These are phyloP conservation scores for Zizania palustris DNA, from an alignment of 202 grass and related monocot species.

Conservation along the genomic window DNA sequence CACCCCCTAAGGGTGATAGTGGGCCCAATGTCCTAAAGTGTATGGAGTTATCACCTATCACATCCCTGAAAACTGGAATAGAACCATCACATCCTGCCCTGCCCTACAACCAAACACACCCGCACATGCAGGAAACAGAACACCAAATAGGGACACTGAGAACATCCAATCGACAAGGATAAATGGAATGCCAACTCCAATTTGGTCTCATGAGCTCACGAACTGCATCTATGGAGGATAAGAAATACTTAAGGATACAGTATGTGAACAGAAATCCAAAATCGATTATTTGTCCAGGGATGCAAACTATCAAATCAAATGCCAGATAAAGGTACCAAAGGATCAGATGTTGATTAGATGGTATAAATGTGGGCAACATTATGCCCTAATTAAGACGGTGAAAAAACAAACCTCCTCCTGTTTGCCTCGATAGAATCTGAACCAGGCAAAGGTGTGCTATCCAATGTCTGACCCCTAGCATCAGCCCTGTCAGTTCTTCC, in stretches of 20 bases:
- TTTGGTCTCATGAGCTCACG: background rate
- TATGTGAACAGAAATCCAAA: slow-evolving; percentile 22
- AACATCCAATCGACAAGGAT: slow-evolving; percentile 14
- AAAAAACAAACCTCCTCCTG: slow-evolving; percentile 75
- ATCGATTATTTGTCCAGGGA: background rate
- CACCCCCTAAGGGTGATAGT: no score
- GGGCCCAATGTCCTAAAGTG: no score
- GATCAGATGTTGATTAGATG: slow-evolving; percentile 3
- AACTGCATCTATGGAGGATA: background rate
- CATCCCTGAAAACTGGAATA: no score
- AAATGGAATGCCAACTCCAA: background rate
- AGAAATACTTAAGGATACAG: slow-evolving; percentile 8
- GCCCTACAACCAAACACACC: no score
- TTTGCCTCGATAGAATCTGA: slow-evolving; percentile 85
- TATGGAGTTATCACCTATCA: no score
- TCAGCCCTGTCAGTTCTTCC: slow-evolving; percentile 73
- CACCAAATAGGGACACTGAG: slow-evolving; percentile 22
- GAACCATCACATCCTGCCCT: no score
- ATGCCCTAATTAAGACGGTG: slow-evolving; percentile 9
- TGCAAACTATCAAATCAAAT: slow-evolving; percentile 7
- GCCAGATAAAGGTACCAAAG: background rate
- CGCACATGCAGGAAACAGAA: slow-evolving; percentile 21
- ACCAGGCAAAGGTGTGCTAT: slow-evolving; percentile 73
- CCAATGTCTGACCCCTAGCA: slow-evolving; percentile 54
- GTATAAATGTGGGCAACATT: background rate